These are phyloP conservation scores for Rhodomyrtus psidioides DNA, from an alignment of 441 rosid genomes.

Conservation along the genomic window DNA sequence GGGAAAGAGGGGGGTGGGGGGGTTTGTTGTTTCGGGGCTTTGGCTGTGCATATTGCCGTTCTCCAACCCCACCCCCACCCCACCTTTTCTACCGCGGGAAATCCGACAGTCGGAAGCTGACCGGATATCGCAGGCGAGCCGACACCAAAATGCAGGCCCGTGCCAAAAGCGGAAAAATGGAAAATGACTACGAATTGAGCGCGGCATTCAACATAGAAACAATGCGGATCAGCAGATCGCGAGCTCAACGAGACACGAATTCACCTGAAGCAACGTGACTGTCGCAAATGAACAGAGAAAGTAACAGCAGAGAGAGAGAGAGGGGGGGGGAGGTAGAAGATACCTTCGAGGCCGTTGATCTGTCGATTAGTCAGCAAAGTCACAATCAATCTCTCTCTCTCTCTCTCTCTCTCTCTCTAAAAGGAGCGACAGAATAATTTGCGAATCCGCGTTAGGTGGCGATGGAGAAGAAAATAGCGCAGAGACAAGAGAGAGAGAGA, in stretches of 20 bases:
- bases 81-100: background rate
- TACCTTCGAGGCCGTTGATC: slow-evolving; percentile 18
- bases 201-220: background rate
- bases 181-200: background rate
- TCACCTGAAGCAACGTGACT: background rate
- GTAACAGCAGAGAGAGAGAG: background rate
- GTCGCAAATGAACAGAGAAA: background rate
- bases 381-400: background rate
- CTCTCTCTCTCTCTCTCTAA: background rate
- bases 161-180: background rate
- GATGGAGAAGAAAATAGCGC: background rate
- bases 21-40: too few species aligned
- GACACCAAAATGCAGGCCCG: background rate
- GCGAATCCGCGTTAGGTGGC: background rate
- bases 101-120: background rate
- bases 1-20: too few species aligned
- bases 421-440: background rate
- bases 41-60: too few species aligned
- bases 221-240: slow-evolving; percentile 11
- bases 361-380: background rate
- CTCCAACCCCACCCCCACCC: too few species aligned
- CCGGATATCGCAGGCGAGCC: background rate
- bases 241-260: background rate
- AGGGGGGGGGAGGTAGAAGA: background rate
- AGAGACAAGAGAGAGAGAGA: too few species aligned